Conservation (phyloP, 164 flowering plant species). For the Stephania japonica region DNA sequence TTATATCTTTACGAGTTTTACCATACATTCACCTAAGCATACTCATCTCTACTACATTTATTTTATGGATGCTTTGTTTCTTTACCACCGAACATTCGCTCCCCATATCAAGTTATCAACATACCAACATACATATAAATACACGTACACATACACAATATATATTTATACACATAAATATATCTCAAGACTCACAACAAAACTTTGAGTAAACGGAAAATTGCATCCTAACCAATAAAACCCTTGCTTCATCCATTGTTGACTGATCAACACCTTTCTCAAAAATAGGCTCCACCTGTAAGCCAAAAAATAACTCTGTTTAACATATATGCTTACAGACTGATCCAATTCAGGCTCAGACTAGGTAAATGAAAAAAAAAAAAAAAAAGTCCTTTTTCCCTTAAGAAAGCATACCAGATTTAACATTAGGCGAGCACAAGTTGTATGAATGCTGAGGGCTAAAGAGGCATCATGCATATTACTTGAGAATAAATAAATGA, state of each 20-base stretch:
- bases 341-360: neutral
- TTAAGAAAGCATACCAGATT: constrained; percentile 58
- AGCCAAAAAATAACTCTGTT: neutral
- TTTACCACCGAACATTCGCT: too few species aligned
- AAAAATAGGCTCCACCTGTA: constrained; percentile 93
- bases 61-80: too few species aligned
- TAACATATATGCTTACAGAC: neutral
- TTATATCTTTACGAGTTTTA: too few species aligned
- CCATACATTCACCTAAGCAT: too few species aligned
- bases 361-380: neutral
- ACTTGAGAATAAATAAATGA: constrained; percentile 94
- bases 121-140: too few species aligned
- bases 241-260: constrained; percentile 88
- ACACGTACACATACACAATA: too few species aligned
- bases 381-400: neutral
- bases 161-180: neutral
- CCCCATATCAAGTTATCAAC: too few species aligned
- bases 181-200: neutral
- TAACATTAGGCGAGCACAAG: constrained; percentile 98
- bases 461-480: constrained; percentile 99
- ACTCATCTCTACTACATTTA: too few species aligned
- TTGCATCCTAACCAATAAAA: constrained; percentile 55
- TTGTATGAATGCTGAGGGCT: constrained; percentile 89
- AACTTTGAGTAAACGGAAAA: neutral
- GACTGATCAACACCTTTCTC: constrained; percentile 88